Conservation (phyloP, 306 rosid species). For the Abrus precatorius region DNA sequence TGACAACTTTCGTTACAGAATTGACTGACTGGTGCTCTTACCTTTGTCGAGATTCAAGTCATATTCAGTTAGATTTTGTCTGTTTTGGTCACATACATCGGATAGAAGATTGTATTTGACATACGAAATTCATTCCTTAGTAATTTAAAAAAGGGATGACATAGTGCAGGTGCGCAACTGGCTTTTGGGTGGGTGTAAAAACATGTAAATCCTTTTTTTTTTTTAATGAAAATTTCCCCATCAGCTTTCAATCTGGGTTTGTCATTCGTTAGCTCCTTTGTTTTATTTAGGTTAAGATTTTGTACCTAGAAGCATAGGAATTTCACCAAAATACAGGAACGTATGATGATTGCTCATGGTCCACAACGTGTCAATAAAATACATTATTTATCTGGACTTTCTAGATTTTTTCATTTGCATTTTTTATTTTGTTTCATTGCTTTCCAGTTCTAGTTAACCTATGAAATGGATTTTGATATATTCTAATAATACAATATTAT, state of each 20-base stretch:
- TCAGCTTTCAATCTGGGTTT: constrained; percentile 13
- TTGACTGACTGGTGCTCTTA: constrained; percentile 30
- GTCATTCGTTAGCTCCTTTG: constrained; percentile 33
- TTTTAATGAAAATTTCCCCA: constrained; percentile 28
- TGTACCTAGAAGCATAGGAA: constrained; percentile 51
- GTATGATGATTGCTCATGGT: neutral
- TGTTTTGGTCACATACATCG: constrained; percentile 34
- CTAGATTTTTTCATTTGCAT: neutral
- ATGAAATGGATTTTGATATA: neutral
- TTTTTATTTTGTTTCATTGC: neutral
- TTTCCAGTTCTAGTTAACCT: neutral
- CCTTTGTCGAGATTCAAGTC: constrained; percentile 1
- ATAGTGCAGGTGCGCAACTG: constrained; percentile 47
- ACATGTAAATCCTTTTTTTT: constrained; percentile 5
- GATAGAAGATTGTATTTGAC: constrained; percentile 45
- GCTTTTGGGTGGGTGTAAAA: constrained; percentile 25
- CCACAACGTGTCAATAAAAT: neutral
- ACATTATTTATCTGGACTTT: neutral
- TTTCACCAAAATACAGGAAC: constrained; percentile 14
- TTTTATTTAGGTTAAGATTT: constrained; percentile 41
- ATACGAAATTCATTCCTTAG: constrained; percentile 22
- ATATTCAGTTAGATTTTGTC: constrained; percentile 11
- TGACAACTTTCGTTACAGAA: constrained; percentile 45
- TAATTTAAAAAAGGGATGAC: constrained; percentile 36
- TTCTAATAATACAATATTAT: neutral